A percentile compares a stretch with the other conserved stretches of the same genome.
These are phyloP conservation scores for Boletus subcaerulescens DNA, from an alignment of 768 basidiomycete genomes.

Conservation along the genomic window DNA sequence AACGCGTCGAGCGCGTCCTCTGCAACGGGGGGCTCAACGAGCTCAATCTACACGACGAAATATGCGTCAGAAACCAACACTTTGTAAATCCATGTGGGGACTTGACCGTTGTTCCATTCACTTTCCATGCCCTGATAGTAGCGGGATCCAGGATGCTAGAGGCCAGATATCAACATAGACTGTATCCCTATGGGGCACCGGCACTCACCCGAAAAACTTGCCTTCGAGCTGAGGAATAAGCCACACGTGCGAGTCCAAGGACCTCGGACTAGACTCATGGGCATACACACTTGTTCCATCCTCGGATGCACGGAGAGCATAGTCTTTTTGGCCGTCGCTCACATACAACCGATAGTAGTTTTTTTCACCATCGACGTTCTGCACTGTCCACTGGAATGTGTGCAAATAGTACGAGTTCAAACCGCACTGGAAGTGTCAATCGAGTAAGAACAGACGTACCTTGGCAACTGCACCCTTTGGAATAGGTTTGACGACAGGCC, in stretches of 20 bases:
- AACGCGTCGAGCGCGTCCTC: too few relatives aligned
- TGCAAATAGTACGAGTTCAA: background rate
- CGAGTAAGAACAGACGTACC: too few relatives aligned
- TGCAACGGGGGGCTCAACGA: too few relatives aligned
- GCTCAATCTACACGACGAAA: too few relatives aligned
- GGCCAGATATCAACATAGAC: background rate
- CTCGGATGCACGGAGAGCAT: too few relatives aligned
- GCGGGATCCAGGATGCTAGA: background rate
- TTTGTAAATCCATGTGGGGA: background rate
- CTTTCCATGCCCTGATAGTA: background rate
- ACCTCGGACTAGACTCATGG: background rate
- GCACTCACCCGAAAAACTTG: background rate
- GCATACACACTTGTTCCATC: slow-evolving; percentile 1
- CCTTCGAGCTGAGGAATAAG: background rate
- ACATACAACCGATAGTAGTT: too few relatives aligned
- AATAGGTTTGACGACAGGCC: too few relatives aligned
- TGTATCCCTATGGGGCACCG: too few relatives aligned
- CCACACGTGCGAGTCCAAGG: slow-evolving; percentile 4
- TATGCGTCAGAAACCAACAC: background rate
- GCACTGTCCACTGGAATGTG: slow-evolving; percentile 2
- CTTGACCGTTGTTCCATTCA: background rate
- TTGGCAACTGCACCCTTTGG: too few relatives aligned
- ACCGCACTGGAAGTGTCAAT: too few relatives aligned
- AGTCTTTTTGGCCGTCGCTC: too few relatives aligned
- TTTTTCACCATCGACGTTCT: background rate